Evolutionary conservation across 192 early-diverging fungal species (phyloP), one percentile per base, ranked within the genome.

Genomic region (Coemansia aciculifera): DNA sequence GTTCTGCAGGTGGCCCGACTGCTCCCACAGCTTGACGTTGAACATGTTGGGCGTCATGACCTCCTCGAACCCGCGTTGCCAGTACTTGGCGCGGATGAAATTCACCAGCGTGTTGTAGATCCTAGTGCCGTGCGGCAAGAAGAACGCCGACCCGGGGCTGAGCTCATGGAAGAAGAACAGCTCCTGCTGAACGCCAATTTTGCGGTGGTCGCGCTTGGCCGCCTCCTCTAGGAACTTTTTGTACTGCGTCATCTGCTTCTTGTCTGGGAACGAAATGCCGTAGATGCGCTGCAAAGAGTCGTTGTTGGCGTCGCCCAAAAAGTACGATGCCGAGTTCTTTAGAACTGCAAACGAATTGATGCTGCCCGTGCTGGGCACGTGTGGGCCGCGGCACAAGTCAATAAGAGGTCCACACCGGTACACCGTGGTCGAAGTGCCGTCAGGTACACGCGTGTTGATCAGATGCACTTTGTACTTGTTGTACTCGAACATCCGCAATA

Each of bases 301-400:
- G 84, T 98, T 98, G 66, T 93, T 94, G 63, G 95, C 88, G 74
- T 98, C 93, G 68, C 94, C 98, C 74, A 99, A 85, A 79, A 98
- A 99, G 88, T 99, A 98, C 49, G 96, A 95, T 15, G 98, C 85
- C 63, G 98, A 99, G 89, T 95, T 98, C 93, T 97, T 98, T 63
- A 88, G 89, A 54, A 99, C 90, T 15, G 89, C 85, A 71, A 99
- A 91, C 34, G 95, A 90, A 85, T 95, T 97, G 82, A 99, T 95
- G 65, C 87, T 88, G 54, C 94, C 93, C 63, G 96, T 98, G 84
- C 92, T 85, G 66, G 96, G 94, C 63, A 99, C 90, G 71, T 99
- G 96, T 62, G 98, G 98, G 32, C 98, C 96, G 64, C 87, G 83
- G 86, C 96, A 93, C 85, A 99, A 84, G 88, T 99, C 98, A 69